Evolutionary conservation across 164 flowering plant species (phyloP).

Genomic region (Annona squamosa): DNA sequence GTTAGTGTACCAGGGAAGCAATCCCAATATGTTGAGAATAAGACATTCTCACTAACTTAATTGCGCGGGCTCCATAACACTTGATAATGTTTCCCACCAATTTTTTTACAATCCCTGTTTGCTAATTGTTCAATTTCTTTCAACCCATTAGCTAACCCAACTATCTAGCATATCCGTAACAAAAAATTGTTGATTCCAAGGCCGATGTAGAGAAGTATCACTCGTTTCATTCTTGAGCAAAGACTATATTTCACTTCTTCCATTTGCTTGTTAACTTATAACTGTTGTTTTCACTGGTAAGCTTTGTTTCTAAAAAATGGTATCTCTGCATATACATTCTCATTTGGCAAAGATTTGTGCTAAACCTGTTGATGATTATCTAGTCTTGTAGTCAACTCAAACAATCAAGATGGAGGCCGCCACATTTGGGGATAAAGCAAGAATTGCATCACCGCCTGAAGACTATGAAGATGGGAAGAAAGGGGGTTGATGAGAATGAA

Average conservation of each 20-base stretch:
- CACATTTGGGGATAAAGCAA: constrained; percentile 42
- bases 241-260: not conserved
- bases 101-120: too few species aligned
- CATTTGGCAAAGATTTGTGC: not conserved
- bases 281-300: not conserved
- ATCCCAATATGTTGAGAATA: too few species aligned
- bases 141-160: too few species aligned
- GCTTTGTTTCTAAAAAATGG: not conserved
- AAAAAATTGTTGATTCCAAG: too few species aligned
- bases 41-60: too few species aligned
- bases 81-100: too few species aligned
- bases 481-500: constrained; percentile 38
- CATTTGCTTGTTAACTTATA: not conserved
- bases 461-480: constrained; percentile 49
- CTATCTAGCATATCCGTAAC: too few species aligned
- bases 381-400: constrained; percentile 23
- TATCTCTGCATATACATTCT: not conserved
- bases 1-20: too few species aligned
- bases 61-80: too few species aligned
- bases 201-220: too few species aligned
- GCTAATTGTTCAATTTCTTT: too few species aligned
- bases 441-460: constrained; percentile 75
- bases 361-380: constrained; percentile 3
- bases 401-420: constrained; percentile 43
- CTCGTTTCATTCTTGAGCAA: not conserved